Evolutionary conservation across 805 yeast species (phyloP), one percentile per base, ranked within the genome.

Genomic region (Candida verbasci): DNA sequence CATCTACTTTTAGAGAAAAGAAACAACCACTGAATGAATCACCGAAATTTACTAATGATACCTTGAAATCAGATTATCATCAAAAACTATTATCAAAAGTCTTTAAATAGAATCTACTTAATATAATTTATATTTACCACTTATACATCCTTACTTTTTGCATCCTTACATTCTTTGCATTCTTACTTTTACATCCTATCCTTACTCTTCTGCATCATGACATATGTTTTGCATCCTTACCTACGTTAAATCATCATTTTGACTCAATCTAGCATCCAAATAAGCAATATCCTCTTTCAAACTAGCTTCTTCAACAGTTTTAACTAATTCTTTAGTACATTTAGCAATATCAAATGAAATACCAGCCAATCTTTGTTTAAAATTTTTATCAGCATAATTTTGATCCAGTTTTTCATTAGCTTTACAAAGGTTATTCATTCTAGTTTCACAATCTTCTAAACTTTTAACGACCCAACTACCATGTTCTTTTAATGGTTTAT

Each of bases 301-400:
- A 52, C 89, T 83, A 17, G 95, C 95, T 55, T 89, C 97, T 56
- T 91, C 97, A 4, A 91, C 96, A 1, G 95, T 86, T 64, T 89
- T 89, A 15, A 91, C 97, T 53, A 91, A 72, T 59, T 91, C 97
- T 58, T 89, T 91, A 4, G 97, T 91, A 58, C 95, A 84, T 60
- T 91, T 88, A 17, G 97, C 97, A 62, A 91, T 86, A 57, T 91
- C 97, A 64, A 88, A 91, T 20, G 96, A 91, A 47, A 89, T 83
- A 2, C 97, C 97, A 0, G 97, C 97, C 46, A 91, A 75, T 52
- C 97, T 76, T 60, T 91, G 97, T 60, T 86, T 86, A 65, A 87
- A 82, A 49, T 84, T 84, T 57, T 85, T 83, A 54, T 87, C 95
- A 2, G 96, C 96, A 53, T 74, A 80, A 37, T 80, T 86, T 24